A percentile compares a stretch with the other conserved stretches of the same genome.
phyloP scores from a whole-genome alignment of 768 basidiomycete species.

The Naganishia antarctica region DNA sequence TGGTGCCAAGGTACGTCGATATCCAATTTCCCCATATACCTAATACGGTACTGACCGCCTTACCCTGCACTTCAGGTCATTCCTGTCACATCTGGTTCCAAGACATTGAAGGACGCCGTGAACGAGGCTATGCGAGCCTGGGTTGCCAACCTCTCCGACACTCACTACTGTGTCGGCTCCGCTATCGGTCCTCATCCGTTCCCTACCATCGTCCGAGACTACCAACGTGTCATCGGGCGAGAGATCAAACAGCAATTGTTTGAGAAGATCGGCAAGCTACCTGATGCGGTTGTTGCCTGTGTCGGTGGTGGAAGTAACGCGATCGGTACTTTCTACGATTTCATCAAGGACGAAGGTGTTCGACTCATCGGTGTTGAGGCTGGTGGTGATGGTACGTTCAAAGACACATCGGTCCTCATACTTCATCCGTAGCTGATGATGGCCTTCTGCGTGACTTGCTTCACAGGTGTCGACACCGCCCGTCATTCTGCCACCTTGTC shows the following conservation, averaged over 20 bases:
- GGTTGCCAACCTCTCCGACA: slow-evolving; percentile 90
- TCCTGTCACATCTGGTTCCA: slow-evolving; percentile 86
- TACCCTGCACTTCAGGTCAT: slow-evolving; percentile 62
- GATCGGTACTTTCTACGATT: slow-evolving; percentile 96
- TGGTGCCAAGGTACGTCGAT: slow-evolving; percentile 80
- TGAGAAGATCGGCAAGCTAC: slow-evolving; percentile 71
- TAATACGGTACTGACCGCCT: neutral
- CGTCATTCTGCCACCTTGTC: slow-evolving; percentile 89
- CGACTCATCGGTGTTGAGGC: slow-evolving; percentile 91
- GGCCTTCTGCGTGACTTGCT: too few relatives aligned
- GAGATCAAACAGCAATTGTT: slow-evolving; percentile 87
- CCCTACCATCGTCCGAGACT: slow-evolving; percentile 97
- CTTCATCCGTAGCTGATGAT: neutral
- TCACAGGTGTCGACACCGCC: slow-evolving; percentile 69
- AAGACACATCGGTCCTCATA: neutral
- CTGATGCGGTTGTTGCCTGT: slow-evolving; percentile 90
- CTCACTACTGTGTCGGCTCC: slow-evolving; percentile 95
- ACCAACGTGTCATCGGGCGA: slow-evolving; percentile 87
- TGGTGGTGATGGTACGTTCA: slow-evolving; percentile 76
- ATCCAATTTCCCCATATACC: neutral
- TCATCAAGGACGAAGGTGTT: slow-evolving; percentile 80
- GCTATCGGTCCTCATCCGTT: slow-evolving; percentile 98
- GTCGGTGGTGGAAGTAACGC: slow-evolving; percentile 97
- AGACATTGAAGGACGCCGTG: slow-evolving; percentile 94
- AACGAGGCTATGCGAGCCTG: slow-evolving; percentile 98